Evolutionary conservation across 2,329 filamentous ascomycete species (phyloP).

Genomic region (Verticillium nonalfalfae): DNA sequence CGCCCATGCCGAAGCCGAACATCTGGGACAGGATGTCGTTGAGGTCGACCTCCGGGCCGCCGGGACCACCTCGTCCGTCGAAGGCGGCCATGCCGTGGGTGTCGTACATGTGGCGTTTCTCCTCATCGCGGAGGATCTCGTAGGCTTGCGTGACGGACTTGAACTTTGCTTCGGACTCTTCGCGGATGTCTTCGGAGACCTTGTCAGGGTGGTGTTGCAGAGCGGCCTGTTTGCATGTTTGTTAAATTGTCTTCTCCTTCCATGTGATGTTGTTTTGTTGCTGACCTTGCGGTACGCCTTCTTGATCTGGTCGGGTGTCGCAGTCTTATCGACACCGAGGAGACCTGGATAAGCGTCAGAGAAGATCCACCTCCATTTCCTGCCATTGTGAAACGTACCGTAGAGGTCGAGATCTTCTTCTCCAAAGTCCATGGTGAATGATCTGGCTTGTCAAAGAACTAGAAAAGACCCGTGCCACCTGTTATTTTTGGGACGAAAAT

Average conservation of each 20-base stretch:
- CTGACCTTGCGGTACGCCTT: slow-evolving; percentile 92
- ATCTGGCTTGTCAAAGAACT: background rate
- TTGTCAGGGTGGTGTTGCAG: slow-evolving; percentile 92
- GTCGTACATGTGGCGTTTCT: slow-evolving; percentile 89
- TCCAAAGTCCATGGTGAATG: slow-evolving; percentile 15
- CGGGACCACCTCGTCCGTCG: slow-evolving; percentile 62
- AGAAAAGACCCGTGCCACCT: background rate
- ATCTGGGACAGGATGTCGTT: slow-evolving; percentile 92
- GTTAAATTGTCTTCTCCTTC: background rate
- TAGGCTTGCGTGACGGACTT: slow-evolving; percentile 91
- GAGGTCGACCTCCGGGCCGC: slow-evolving; percentile 69
- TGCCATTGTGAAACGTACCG: slow-evolving; percentile 31
- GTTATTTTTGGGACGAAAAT: background rate
- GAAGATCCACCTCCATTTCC: slow-evolving; percentile 8
- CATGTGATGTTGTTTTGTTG: slow-evolving; percentile 1
- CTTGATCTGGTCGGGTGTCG: slow-evolving; percentile 77
- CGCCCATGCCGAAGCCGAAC: slow-evolving; percentile 72
- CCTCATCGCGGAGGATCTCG: slow-evolving; percentile 93
- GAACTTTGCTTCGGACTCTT: slow-evolving; percentile 84
- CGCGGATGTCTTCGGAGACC: slow-evolving; percentile 77
- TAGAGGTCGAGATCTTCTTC: slow-evolving; percentile 52
- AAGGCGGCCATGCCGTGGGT: slow-evolving; percentile 94
- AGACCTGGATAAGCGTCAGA: slow-evolving; percentile 51
- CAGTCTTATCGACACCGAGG: slow-evolving; percentile 66
- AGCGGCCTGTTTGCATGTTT: slow-evolving; percentile 54